Conservation (phyloP, 345 rosid genomes). For the Aquilaria sinensis region DNA sequence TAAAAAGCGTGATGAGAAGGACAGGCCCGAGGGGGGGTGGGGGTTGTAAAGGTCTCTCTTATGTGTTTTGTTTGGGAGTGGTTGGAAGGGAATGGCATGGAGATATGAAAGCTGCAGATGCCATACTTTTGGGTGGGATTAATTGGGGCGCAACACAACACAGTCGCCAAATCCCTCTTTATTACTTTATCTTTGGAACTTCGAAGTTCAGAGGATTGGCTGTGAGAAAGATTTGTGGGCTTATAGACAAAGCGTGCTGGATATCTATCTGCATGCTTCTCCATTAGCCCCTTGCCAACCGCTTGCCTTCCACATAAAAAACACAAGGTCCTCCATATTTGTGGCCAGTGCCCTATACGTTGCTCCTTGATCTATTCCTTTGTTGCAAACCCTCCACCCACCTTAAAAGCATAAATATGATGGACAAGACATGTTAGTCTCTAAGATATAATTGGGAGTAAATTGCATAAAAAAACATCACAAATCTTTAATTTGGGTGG, state of each 20-base stretch:
- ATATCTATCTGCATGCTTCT: no score
- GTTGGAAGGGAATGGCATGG: conserved; percentile 76
- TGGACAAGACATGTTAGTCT: no score
- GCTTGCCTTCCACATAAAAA: no score
- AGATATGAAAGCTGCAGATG: conserved; percentile 56
- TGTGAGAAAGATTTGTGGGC: background rate
- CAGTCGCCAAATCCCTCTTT: background rate
- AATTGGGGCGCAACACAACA: conserved; percentile 31
- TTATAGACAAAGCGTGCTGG: conserved; percentile 1
- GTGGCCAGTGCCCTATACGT: no score
- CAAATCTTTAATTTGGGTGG: no score
- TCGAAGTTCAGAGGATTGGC: conserved; percentile 13
- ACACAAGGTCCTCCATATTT: no score
- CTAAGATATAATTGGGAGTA: no score
- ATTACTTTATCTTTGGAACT: conserved; percentile 10
- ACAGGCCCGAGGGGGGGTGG: conserved; percentile 18
- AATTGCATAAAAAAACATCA: no score
- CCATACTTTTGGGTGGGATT: conserved; percentile 27
- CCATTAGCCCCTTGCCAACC: no score
- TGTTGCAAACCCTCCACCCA: no score
- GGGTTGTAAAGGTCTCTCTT: conserved; percentile 17
- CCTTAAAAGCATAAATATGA: no score
- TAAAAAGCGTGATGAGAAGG: conserved; percentile 29
- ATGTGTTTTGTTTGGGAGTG: conserved; percentile 40
- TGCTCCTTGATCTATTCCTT: no score